Base-by-base conservation (phyloP, 2,329 filamentous ascomycete species). In the Pyricularia sp. region DNA sequence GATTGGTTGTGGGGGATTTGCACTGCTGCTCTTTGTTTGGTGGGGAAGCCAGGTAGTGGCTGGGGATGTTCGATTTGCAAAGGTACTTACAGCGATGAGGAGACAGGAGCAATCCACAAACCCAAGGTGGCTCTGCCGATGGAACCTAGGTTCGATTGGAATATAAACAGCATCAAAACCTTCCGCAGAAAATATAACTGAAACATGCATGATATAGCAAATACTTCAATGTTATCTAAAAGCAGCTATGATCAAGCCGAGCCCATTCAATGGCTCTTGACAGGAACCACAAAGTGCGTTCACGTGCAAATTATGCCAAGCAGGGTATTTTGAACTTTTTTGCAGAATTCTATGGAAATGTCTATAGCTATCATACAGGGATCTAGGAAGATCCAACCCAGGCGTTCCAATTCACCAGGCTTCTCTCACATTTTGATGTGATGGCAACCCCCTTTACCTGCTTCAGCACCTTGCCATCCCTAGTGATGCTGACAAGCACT, bases 301-400 rank as follows among this genome's bases (percentile, higher is more conserved):
- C 31, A 33, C 31, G 31, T 12, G 31, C 31, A 36, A 14, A 14
- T 14, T 5, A 36, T 14, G 33, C 12, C 33, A 36, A 14, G 33
- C 12, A 14, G 33, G 5, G 12, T 36, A 36, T 50, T 50, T 50
- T 50, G 4, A 50, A 50, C 17, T 9, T 50, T 50, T 50, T 50
- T n/a, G 11, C 6, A 2, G 17, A 50, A 50, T 2, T 2, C 7
- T n/a, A 7, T 50, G 20, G 7, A 50, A n/a, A 20, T 50, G 20
- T 50, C 42, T 50, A 20, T 3, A 20, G 6, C 5, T n/a, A 50
- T 50, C 20, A 86, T 55, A 28, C 14, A 63, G 3, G 25, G 2
- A 17, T 3, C 25, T 12, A 63, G 6, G 64, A 25, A 42, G 64
- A 23, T 12, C 66, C 66, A 50, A 67, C 66, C 66, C 66, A 67